Percentiles rank a stretch among this genome's conserved stretches.
These are phyloP conservation scores for Aspergillus conjunctus DNA, from an alignment of 495 filamentous ascomycete genomes.

Conservation along the genomic window DNA sequence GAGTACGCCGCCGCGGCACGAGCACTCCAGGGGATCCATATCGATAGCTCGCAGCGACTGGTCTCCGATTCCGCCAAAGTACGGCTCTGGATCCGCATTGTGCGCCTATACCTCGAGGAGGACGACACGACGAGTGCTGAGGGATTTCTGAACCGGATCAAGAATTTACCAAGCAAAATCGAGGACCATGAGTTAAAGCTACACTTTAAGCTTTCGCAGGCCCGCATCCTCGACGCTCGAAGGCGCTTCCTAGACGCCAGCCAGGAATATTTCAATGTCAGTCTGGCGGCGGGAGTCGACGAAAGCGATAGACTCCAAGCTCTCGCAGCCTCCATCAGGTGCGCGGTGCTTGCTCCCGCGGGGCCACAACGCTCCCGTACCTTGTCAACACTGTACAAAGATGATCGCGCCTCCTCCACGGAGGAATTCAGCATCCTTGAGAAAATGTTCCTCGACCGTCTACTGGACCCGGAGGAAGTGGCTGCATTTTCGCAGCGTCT, in stretches of 20 bases:
- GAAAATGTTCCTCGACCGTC: conserved; percentile 94
- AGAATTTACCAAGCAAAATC: conserved; percentile 82
- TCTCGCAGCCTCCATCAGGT: conserved; percentile 85
- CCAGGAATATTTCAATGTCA: conserved; percentile 83
- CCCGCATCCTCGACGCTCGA: conserved; percentile 88
- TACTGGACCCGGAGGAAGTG: conserved; percentile 79
- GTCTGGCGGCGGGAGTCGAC: conserved; percentile 70
- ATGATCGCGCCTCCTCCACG: conserved; percentile 76
- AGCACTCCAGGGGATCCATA: conserved; percentile 77
- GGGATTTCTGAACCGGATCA: conserved; percentile 86
- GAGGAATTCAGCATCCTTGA: conserved; percentile 88
- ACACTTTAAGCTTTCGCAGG: conserved; percentile 87
- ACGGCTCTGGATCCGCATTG: conserved; percentile 87
- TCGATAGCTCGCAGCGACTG: conserved; percentile 83
- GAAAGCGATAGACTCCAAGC: conserved; percentile 85
- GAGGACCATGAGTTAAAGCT: conserved; percentile 70
- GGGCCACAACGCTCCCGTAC: conserved; percentile 80
- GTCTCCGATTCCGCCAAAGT: conserved; percentile 79
- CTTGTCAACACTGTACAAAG: conserved; percentile 86
- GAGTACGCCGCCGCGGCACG: conserved; percentile 78
- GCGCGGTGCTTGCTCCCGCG: conserved; percentile 91
- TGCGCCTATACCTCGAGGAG: conserved; percentile 90
- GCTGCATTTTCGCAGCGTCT: conserved; percentile 79
- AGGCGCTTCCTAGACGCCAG: conserved; percentile 89
- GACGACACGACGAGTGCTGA: conserved; percentile 88